Base-by-base conservation (phyloP, 768 basidiomycete genomes). In the Auricularia cornea region DNA sequence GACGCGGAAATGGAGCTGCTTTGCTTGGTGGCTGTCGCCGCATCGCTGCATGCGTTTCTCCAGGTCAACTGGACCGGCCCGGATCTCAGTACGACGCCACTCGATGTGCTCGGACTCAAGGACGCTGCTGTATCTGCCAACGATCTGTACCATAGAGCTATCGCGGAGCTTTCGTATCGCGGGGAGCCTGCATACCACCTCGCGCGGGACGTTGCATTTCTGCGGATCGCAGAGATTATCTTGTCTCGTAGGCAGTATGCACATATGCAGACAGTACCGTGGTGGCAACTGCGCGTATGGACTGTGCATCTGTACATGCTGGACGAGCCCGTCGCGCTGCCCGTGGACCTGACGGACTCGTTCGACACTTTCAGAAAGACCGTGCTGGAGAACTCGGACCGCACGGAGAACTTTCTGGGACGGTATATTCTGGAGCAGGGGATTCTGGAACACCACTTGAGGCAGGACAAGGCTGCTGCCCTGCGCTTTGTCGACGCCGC, bases 101-200 rank as follows among this genome's bases (percentile, higher is more conserved):
- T 33, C 56, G 68, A n/a, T 52, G 32, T 31, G 62, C 72, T 30
- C 61, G 73, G 60, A n/a, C 62, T 20, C 38, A 76, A 31, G 20
- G 26, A 26, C 26, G 28, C 23, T 3, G 28, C 28, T 16, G 54
- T 76, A 78, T 40, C 80, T 51, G 69, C 85, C 40, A 80, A 84
- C 26, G 62, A 72, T 3, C 74, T 98, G 44, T 82, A 93, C 68
- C 74, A 76, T 31, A 83, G 83, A 57, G 84, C 94, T 28, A 78
- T 93, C 63, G 77, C 86, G 4, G 85, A 90, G 65, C 83, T 99
- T 51, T 87, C 94, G 0, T 84, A 83, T 65, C 84, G 85, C 3
- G 97, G 97, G 3, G 97, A 98, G 76, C 97, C 97, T 10, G 93
- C 92, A 0, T 99, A 98, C 75, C 97, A 98, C 73, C 89, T 98